Conservation (phyloP, 169 alveolate species). For the Plasmodium yoelii region DNA sequence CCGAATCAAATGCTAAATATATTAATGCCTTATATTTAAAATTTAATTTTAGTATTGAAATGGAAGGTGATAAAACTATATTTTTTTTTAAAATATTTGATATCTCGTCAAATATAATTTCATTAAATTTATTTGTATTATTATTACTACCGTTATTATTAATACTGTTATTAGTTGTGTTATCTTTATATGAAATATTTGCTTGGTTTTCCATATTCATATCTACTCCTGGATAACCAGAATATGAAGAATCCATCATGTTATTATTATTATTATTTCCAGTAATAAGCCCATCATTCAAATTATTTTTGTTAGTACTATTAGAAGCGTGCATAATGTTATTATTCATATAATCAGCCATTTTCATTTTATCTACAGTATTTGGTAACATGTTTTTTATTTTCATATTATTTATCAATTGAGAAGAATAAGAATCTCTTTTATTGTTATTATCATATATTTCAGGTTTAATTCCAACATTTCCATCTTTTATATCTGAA, state of each 20-base stretch:
- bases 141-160: not conserved
- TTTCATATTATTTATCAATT: slow-evolving; percentile 20
- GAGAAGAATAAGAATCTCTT: slow-evolving; percentile 22
- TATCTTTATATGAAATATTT: not conserved
- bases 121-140: slow-evolving; percentile 22
- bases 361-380: slow-evolving; percentile 25
- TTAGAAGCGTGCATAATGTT: too few relatives aligned
- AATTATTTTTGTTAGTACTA: not conserved
- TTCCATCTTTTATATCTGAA: slow-evolving; percentile 35
- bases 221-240: not conserved
- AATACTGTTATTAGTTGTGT: not conserved
- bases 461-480: slow-evolving; percentile 13
- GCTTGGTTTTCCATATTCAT: not conserved
- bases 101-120: slow-evolving; percentile 45
- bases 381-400: slow-evolving; percentile 7
- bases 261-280: not conserved
- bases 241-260: too few relatives aligned
- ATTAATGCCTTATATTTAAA: slow-evolving; percentile 33
- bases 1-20: slow-evolving; percentile 57
- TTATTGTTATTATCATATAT: slow-evolving; percentile 35
- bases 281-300: not conserved
- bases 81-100: slow-evolving; percentile 54
- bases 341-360: slow-evolving; percentile 7
- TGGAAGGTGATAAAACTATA: slow-evolving; percentile 35
- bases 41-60: slow-evolving; percentile 21